phyloP scores from a whole-genome alignment of 495 filamentous ascomycete species.

The Elasticomyces elasticus region DNA sequence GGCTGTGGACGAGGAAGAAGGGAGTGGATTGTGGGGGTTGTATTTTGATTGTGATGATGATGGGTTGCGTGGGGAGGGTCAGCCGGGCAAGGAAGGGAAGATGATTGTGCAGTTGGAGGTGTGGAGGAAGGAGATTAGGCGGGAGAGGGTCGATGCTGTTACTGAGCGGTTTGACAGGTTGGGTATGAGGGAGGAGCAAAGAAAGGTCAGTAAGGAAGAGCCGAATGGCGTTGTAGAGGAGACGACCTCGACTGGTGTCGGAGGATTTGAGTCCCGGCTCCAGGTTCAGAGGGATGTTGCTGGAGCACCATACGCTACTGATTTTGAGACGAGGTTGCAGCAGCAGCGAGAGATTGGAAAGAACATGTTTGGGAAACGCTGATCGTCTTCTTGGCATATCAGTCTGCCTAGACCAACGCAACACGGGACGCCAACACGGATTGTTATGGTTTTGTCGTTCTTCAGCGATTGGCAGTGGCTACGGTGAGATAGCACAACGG shows the following conservation, averaged over 20 bases:
- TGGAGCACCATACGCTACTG: background rate
- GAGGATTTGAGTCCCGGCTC: background rate
- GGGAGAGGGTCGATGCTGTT: constrained; percentile 3
- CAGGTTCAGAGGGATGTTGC: background rate
- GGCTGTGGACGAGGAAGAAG: constrained; percentile 25
- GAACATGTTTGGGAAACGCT: background rate
- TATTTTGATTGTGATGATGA: constrained; percentile 49
- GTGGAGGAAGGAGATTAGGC: constrained; percentile 3
- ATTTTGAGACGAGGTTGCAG: background rate
- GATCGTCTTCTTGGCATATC: no score
- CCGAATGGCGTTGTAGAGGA: background rate
- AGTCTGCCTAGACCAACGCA: no score
- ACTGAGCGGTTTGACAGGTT: constrained; percentile 7
- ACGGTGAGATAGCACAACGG: no score
- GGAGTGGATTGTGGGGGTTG: constrained; percentile 41
- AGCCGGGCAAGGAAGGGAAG: constrained; percentile 2
- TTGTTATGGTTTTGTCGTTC: no score
- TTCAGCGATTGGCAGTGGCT: no score
- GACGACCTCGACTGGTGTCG: no score
- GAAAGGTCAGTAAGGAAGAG: background rate
- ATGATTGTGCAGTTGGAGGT: constrained; percentile 11
- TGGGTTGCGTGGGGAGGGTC: constrained; percentile 19
- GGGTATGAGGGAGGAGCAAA: constrained; percentile 1
- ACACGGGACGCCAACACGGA: no score
- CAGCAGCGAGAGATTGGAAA: background rate